These are phyloP conservation scores for Asterochloris erici DNA, from an alignment of 139 green algal species.

Conservation along the genomic window DNA sequence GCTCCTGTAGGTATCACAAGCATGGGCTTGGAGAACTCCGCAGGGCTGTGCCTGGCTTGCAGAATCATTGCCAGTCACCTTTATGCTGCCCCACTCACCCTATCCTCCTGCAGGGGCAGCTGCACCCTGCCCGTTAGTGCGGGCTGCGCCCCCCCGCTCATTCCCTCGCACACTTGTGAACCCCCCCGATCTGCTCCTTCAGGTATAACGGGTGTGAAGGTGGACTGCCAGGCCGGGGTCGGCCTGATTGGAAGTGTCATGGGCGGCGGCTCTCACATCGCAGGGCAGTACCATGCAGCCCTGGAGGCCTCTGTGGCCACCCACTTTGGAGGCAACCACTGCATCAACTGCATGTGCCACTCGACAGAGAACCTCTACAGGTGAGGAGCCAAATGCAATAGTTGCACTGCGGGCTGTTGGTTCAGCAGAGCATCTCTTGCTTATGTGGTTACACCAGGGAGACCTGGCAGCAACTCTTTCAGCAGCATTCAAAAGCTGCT, in stretches of 20 bases:
- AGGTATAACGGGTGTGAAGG: slow-evolving; percentile 93
- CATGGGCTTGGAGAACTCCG: too few relatives aligned
- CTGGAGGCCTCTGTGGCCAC: slow-evolving; percentile 71
- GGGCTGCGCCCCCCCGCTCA: too few relatives aligned
- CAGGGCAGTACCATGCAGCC: slow-evolving; percentile 56
- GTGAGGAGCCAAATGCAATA: not conserved
- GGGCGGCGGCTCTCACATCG: slow-evolving; percentile 57
- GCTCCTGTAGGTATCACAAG: slow-evolving; percentile 5
- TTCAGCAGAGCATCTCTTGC: too few relatives aligned
- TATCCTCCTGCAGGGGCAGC: not conserved
- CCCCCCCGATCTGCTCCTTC: not conserved
- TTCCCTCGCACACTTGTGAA: too few relatives aligned
- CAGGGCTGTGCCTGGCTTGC: not conserved
- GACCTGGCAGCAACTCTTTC: too few relatives aligned
- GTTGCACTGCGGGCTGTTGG: too few relatives aligned
- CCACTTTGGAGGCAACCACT: slow-evolving; percentile 87
- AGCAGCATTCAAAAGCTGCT: too few relatives aligned
- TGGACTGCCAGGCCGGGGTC: slow-evolving; percentile 80
- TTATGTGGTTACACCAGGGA: too few relatives aligned
- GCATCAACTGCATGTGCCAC: slow-evolving; percentile 99
- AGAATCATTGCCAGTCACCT: not conserved
- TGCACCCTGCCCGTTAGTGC: not conserved
- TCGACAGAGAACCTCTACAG: slow-evolving; percentile 89
- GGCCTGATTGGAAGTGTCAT: slow-evolving; percentile 47
- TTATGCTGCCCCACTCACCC: too few relatives aligned